Base-by-base conservation (phyloP, 805 yeast genomes). In the Pichia eremophila region DNA sequence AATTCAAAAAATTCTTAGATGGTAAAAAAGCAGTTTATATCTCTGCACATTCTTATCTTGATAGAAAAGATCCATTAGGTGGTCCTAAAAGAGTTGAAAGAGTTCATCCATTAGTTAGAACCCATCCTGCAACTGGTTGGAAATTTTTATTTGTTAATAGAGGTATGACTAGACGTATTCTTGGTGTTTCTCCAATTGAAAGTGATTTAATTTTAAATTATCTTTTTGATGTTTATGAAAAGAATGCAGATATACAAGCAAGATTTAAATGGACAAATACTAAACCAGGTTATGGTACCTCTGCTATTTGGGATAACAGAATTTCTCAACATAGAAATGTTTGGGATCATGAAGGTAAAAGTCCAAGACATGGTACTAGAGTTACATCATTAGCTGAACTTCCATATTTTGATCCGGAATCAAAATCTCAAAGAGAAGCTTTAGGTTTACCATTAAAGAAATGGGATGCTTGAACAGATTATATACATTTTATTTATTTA, bases 91-190 rank as follows among this genome's bases (percentile, higher is more conserved):
- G 67, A 46, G 67, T 78, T 47, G 79, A 71, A 54, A 70, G 81
- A 59, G 74, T 70, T 49, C 85, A 80, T 61, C 84, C 83, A 3
- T 51, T 80, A 19, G 72, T 80, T 28, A 71, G 84, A 64, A 77
- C 82, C 32, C 83, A 80, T 55, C 85, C 85, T 10, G 81, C 73
- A 14, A 79, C 85, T 29, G 83, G 82, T 34, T 71, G 78, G 75
- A 80, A 79, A 61, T 66, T 77, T 2, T 63, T 79, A 51, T 78
- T 66, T 52, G 77, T 77, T 36, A 76, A 77, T 60, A 68, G 78
- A 43, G 63, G 68, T 22, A 68, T 71, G 70, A 77, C 81, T 8
- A 66, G 56, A 39, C 66, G 77, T 51, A 78, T 79, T 47, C 70
- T 71, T 14, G 83, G 81, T 0, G 66, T 78, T 46, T 72, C 73